phyloP scores from a whole-genome alignment of 306 rosid species.

The Pyrus communis region DNA sequence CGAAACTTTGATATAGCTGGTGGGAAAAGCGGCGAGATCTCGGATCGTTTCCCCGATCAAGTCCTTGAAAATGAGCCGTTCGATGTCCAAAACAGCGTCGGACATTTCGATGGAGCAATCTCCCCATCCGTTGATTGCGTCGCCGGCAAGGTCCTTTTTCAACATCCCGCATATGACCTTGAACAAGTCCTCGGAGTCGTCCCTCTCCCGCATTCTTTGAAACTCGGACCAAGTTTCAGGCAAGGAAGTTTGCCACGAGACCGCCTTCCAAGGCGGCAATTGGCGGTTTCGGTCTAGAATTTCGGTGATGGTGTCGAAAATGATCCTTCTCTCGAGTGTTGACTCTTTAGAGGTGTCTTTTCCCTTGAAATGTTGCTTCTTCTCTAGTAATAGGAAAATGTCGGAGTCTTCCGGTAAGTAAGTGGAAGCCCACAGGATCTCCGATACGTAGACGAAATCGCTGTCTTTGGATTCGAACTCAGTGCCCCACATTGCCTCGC shows the following conservation, averaged over 20 bases:
- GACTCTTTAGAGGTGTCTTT: slow-evolving; percentile 55
- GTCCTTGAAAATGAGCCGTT: slow-evolving; percentile 82
- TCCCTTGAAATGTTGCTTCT: slow-evolving; percentile 60
- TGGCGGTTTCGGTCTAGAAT: slow-evolving; percentile 43
- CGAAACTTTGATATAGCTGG: slow-evolving; percentile 15
- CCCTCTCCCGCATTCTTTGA: slow-evolving; percentile 48
- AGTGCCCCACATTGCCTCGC: slow-evolving; percentile 24
- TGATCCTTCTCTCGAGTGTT: slow-evolving; percentile 46
- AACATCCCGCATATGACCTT: slow-evolving; percentile 61
- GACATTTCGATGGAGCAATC: slow-evolving; percentile 62
- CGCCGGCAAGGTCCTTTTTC: slow-evolving; percentile 66
- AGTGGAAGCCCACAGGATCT: slow-evolving; percentile 55
- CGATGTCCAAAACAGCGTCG: slow-evolving; percentile 61
- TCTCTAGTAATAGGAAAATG: slow-evolving; percentile 53
- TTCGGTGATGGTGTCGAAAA: slow-evolving; percentile 67
- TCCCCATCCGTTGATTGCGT: slow-evolving; percentile 49
- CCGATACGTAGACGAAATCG: slow-evolving; percentile 60
- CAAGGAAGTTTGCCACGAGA: slow-evolving; percentile 19
- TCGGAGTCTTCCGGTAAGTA: slow-evolving; percentile 54
- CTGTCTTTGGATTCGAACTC: slow-evolving; percentile 46
- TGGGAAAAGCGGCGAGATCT: slow-evolving; percentile 42
- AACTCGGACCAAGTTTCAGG: slow-evolving; percentile 61
- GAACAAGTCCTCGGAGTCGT: slow-evolving; percentile 55
- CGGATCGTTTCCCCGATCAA: slow-evolving; percentile 69
- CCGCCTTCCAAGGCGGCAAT: slow-evolving; percentile 74